Base-by-base conservation (phyloP, 345 rosid species). In the Dovyalis caffra region DNA sequence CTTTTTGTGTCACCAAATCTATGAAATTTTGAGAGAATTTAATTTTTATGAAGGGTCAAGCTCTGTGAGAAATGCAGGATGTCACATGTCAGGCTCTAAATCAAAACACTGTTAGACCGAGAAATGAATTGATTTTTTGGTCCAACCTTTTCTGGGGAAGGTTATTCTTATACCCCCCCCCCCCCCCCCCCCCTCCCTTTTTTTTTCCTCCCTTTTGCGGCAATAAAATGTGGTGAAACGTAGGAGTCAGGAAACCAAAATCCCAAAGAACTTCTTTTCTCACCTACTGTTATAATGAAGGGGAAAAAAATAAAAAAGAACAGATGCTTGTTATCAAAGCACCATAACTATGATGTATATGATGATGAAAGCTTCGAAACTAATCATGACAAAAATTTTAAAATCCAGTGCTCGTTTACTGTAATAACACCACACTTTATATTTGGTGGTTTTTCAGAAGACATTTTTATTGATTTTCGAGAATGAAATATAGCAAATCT, bases 231-330 rank as follows among this genome's bases (percentile, higher is more conserved):
- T 0, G 12, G 35, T 34, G 64, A 80, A 77, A 49, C 83, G 73
- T 74, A 68, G 38, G 11, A 58, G 62, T 0, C 29, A 74, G 81
- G 86, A 68, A 79, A 83, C 66, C 12, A 73, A 38, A 62, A 72
- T 62, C 45, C 66, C 37, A 56, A 65, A 34, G 49, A 12, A 12
- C 9, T 34, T 26, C 8, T 35, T 51, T 43, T 63, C 60, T 67
- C 56, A 14, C 32, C 14, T 4, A 11, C n/a, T 23, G 5, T 21
- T 65, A 29, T 26, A 53, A 25, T 10, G 15, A 53, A 12, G 66
- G 56, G 56, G 45, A 53, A 37, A 20, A 74, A 35, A 32, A n/a
- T n/a, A n/a, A n/a, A 73, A 64, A 29, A 68, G 32, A 23, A 69
- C 47, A 47, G 25, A 62, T 43, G 76, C 76, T 73, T 73, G 69